These are phyloP conservation scores for Mycena albidolilacea DNA, from an alignment of 768 basidiomycete species.

Conservation along the genomic window DNA sequence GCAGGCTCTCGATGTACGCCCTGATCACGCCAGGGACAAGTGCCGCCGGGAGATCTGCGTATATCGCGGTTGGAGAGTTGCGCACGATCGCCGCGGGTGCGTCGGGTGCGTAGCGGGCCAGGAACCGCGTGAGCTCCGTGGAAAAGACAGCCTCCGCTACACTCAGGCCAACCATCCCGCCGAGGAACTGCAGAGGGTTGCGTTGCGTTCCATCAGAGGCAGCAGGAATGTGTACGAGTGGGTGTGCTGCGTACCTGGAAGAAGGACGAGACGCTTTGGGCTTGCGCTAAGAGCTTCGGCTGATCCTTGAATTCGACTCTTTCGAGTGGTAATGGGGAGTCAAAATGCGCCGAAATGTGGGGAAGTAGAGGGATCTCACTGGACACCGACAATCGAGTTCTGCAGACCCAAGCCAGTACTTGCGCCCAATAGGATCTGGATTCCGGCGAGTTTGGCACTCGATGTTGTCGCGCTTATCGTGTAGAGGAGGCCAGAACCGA, in stretches of 20 bases:
- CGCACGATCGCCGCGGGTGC: constrained; percentile 30
- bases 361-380: constrained; percentile 7
- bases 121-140: constrained; percentile 26
- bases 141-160: constrained; percentile 37
- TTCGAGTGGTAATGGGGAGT: neutral
- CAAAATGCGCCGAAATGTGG: neutral
- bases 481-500: constrained; percentile 39
- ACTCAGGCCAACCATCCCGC: constrained; percentile 34
- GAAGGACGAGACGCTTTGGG: constrained; percentile 37
- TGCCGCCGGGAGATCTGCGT: constrained; percentile 34
- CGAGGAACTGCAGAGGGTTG: constrained; percentile 28
- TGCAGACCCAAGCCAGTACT: constrained; percentile 37
- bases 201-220: neutral
- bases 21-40: constrained; percentile 30
- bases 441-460: constrained; percentile 22
- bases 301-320: constrained; percentile 34
- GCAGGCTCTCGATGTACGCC: constrained; percentile 20
- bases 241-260: constrained; percentile 9
- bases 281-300: constrained; percentile 30
- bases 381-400: constrained; percentile 21
- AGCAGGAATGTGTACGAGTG: neutral
- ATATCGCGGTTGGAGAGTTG: constrained; percentile 36
- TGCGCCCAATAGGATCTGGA: constrained; percentile 35
- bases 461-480: constrained; percentile 20
- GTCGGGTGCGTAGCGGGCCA: constrained; percentile 36